These are phyloP conservation scores for Elongisporangium undulatum DNA, from an alignment of 352 stramenopile species.

Conservation along the genomic window DNA sequence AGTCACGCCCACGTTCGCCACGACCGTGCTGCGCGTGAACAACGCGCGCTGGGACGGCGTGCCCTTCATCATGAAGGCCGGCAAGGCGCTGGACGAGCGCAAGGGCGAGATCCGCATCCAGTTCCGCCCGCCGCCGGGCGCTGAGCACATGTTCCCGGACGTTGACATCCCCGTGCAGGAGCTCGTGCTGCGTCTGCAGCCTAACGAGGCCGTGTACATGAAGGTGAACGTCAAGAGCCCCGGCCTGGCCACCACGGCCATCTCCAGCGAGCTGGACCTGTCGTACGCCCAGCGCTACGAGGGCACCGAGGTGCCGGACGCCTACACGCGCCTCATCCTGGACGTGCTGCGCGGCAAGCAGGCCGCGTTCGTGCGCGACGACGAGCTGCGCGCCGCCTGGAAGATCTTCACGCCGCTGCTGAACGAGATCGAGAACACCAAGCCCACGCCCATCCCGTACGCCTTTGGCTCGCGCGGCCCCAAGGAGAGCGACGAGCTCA, in stretches of 20 bases:
- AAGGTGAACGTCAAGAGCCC: constrained; percentile 97
- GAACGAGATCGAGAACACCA: constrained; percentile 93
- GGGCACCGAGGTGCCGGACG: constrained; percentile 89
- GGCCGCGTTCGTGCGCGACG: constrained; percentile 95
- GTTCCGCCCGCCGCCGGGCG: constrained; percentile 92
- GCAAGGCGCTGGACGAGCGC: constrained; percentile 97
- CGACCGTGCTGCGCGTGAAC: constrained; percentile 90
- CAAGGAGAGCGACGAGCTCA: constrained; percentile 83
- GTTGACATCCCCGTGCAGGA: constrained; percentile 92
- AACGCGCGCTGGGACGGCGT: constrained; percentile 96
- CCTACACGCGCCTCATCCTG: constrained; percentile 97
- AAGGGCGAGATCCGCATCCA: constrained; percentile 97
- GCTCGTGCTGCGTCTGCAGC: constrained; percentile 96
- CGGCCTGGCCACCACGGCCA: constrained; percentile 85
- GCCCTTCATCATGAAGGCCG: constrained; percentile 98
- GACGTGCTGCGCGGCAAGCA: constrained; percentile 96
- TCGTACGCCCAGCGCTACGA: constrained; percentile 92
- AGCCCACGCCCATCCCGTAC: constrained; percentile 91
- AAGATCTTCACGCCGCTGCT: constrained; percentile 98
- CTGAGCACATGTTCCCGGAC: constrained; percentile 88
- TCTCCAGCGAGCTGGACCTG: constrained; percentile 96
- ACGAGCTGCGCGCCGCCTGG: constrained; percentile 96
- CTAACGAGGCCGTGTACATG: constrained; percentile 96
- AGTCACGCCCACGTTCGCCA: constrained; percentile 91
- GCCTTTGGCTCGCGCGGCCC: constrained; percentile 92